Evolutionary conservation across 257 asterid genomes (phyloP).

Genomic region (Ligustrum vulgare): DNA sequence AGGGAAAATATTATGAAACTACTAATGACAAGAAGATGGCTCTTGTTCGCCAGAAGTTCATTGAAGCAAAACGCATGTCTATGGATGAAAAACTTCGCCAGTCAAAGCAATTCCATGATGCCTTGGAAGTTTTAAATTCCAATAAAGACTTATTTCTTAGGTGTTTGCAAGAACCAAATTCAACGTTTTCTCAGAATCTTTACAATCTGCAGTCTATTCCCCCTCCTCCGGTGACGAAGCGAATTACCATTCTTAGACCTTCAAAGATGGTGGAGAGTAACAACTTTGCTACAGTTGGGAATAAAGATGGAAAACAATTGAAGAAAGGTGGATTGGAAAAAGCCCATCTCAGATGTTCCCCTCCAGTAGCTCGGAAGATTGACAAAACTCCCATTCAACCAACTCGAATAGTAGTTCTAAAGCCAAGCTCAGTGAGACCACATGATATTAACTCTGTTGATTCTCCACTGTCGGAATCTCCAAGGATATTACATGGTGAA

Average conservation of each 20-base stretch:
- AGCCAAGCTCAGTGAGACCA: constrained; percentile 67
- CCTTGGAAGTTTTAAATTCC: constrained; percentile 81
- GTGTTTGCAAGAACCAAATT: constrained; percentile 87
- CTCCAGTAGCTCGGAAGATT: constrained; percentile 48
- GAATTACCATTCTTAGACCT: constrained; percentile 90
- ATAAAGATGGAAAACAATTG: constrained; percentile 42
- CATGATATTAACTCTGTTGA: constrained; percentile 44
- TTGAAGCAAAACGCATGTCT: constrained; percentile 80
- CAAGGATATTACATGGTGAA: constrained; percentile 41
- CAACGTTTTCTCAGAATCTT: constrained; percentile 61
- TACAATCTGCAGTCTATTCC: constrained; percentile 54
- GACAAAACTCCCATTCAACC: constrained; percentile 64
- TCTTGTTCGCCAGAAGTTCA: constrained; percentile 85
- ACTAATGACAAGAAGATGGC: constrained; percentile 59
- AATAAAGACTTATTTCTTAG: constrained; percentile 81
- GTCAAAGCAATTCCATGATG: constrained; percentile 82
- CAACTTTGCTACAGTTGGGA: constrained; percentile 42
- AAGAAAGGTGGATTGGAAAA: constrained; percentile 40
- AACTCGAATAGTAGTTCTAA: constrained; percentile 90
- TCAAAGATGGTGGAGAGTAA: constrained; percentile 58
- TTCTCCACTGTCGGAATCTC: constrained; percentile 55
- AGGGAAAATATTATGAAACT: constrained; percentile 44
- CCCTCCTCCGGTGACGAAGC: constrained; percentile 66
- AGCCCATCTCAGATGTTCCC: constrained; percentile 33
- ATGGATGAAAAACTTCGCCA: constrained; percentile 78